A percentile compares a stretch with the other conserved stretches of the same genome.
Evolutionary conservation across 495 filamentous ascomycete species (phyloP).

Genomic region (Talaromyces thailandensis): DNA sequence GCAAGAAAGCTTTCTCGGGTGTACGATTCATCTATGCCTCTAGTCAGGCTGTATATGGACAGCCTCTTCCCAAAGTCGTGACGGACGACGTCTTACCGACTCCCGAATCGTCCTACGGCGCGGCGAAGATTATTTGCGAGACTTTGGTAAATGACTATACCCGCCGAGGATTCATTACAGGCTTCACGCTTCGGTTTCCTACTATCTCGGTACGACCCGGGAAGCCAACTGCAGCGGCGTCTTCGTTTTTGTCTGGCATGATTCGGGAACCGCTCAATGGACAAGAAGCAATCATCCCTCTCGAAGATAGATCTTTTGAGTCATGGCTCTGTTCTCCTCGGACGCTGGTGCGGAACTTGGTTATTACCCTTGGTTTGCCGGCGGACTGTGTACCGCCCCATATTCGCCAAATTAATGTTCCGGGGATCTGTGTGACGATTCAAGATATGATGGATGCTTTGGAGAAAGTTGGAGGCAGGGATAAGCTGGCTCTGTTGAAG

Average conservation of each 20-base stretch:
- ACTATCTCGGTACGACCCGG: slow-evolving; percentile 65
- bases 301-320: slow-evolving; percentile 48
- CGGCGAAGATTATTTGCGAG: slow-evolving; percentile 68
- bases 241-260: slow-evolving; percentile 62
- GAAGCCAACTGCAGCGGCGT: slow-evolving; percentile 58
- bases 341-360: slow-evolving; percentile 54
- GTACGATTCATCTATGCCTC: slow-evolving; percentile 55
- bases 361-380: slow-evolving; percentile 46
- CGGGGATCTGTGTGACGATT: slow-evolving; percentile 59
- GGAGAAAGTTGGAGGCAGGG: slow-evolving; percentile 55
- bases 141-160: slow-evolving; percentile 63
- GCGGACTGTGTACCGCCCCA: slow-evolving; percentile 40
- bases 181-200: slow-evolving; percentile 58
- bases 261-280: slow-evolving; percentile 52
- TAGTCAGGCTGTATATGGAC: slow-evolving; percentile 50
- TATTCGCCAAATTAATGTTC: slow-evolving; percentile 58
- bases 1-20: slow-evolving; percentile 40
- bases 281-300: slow-evolving; percentile 51
- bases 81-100: slow-evolving; percentile 51
- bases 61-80: slow-evolving; percentile 38
- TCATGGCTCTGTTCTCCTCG: slow-evolving; percentile 57
- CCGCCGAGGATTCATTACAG: slow-evolving; percentile 55
- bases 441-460: slow-evolving; percentile 67
- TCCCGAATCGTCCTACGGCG: slow-evolving; percentile 62
- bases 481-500: slow-evolving; percentile 48